Base-by-base conservation (phyloP, 495 filamentous ascomycete species). In the Aspergillus panamensis region DNA sequence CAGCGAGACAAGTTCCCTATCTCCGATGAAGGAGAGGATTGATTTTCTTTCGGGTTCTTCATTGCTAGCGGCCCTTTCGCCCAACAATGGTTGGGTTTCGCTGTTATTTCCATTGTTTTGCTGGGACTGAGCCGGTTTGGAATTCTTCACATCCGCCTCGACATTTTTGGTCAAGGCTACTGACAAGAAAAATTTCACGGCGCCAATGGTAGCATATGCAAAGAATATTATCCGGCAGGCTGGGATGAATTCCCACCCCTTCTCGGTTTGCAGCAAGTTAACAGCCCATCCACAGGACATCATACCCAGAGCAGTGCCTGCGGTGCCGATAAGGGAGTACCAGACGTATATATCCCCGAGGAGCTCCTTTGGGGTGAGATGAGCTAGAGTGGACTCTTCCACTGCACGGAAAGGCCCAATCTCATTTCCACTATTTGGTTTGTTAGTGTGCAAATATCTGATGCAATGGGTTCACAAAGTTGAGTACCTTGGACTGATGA, bases 371-470 rank as follows among this genome's bases (percentile, higher is more conserved):
- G 77, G 74, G 0, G 85, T 88, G 16, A 95, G 78, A 59, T 93
- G 89, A 6, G 90, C 87, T 10, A 93, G 67, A 3, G 87, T 87
- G 12, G 86, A 89, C 71, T 94, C 90, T 66, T 96, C 91, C n/a
- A 93, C 82, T 20, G 90, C 90, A 47, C 87, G 82, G 70, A 94
- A 95, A 1, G 89, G 89, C 0, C 87, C 87, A 52, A 91, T 90
- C 64, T 92, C 88, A 62, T 86, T 89, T 6, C 88, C 88, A 72
- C 86, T 87, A 35, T 0, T 39, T 39, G 3, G 10, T 39, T 39
- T 37, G 30, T 32, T n/a, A 33, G 25, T 29, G 8, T 35, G 19
- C 8, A 32, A 40, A 45, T 20, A 45, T 45, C 17, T 10, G 9
- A 53, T 25, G 48, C 39, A 7, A 39, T 40, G 14, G 14, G 14